Evolutionary conservation across 805 yeast genomes (phyloP).

Genomic region (Monosporozyma unispora): DNA sequence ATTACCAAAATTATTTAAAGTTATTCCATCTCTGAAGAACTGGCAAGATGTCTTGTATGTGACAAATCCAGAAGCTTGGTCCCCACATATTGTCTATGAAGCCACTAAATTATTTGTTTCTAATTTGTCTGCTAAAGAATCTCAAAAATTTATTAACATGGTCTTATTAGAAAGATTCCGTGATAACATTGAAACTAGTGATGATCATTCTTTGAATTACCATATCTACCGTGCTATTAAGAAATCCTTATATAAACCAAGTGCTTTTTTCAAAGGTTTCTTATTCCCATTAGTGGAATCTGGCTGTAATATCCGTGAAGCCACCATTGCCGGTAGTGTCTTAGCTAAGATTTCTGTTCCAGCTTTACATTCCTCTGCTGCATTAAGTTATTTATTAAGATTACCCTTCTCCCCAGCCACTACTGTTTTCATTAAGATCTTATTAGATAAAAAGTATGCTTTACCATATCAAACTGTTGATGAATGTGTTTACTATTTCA

Average conservation of each 20-base stretch:
- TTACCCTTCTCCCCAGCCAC: slow-evolving; percentile 81
- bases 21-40: slow-evolving; percentile 81
- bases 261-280: slow-evolving; percentile 95
- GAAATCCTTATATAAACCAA: slow-evolving; percentile 91
- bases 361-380: slow-evolving; percentile 92
- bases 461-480: slow-evolving; percentile 94
- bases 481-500: slow-evolving; percentile 86
- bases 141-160: slow-evolving; percentile 68
- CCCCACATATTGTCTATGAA: slow-evolving; percentile 89
- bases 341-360: slow-evolving; percentile 86
- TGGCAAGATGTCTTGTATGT: slow-evolving; percentile 95
- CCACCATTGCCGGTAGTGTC: slow-evolving; percentile 89
- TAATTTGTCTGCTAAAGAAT: slow-evolving; percentile 75
- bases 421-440: slow-evolving; percentile 79
- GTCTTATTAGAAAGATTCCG: slow-evolving; percentile 68
- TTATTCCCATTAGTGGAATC: slow-evolving; percentile 81
- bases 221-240: slow-evolving; percentile 88
- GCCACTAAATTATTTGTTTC: slow-evolving; percentile 93
- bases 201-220: slow-evolving; percentile 74
- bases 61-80: slow-evolving; percentile 88
- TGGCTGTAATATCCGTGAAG: slow-evolving; percentile 89
- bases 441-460: slow-evolving; percentile 91
- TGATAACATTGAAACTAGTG: slow-evolving; percentile 59
- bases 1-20: slow-evolving; percentile 92
- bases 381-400: slow-evolving; percentile 74